phyloP scores from a whole-genome alignment of 768 basidiomycete genomes.

The Mycena albidolilacea region DNA sequence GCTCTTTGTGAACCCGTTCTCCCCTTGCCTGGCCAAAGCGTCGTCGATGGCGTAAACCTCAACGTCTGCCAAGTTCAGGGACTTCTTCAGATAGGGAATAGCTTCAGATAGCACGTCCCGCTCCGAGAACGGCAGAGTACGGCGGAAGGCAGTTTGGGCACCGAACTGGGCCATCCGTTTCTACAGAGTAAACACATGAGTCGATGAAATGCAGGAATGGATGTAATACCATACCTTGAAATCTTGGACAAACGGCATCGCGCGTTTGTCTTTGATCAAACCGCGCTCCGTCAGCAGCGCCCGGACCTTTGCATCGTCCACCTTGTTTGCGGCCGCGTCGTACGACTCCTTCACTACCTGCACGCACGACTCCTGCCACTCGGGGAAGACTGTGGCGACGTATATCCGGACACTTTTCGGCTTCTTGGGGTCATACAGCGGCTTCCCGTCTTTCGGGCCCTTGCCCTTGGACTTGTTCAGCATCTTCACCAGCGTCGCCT shows the following conservation, averaged over 20 bases:
- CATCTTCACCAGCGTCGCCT: slow-evolving; percentile 83
- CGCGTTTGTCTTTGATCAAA: slow-evolving; percentile 94
- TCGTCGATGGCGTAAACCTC: slow-evolving; percentile 81
- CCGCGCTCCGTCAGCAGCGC: slow-evolving; percentile 77
- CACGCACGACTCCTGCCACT: slow-evolving; percentile 93
- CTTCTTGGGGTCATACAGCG: slow-evolving; percentile 86
- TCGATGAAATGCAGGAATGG: not conserved
- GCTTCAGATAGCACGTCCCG: slow-evolving; percentile 77
- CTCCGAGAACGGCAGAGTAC: slow-evolving; percentile 89
- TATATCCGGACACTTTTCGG: slow-evolving; percentile 91
- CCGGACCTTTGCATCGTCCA: slow-evolving; percentile 89
- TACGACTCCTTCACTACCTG: slow-evolving; percentile 81
- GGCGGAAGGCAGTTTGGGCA: slow-evolving; percentile 83
- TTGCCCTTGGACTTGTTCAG: slow-evolving; percentile 84
- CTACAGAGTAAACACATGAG: slow-evolving; percentile 55
- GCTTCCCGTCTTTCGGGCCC: slow-evolving; percentile 50
- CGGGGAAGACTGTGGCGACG: slow-evolving; percentile 91
- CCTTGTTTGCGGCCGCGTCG: slow-evolving; percentile 66
- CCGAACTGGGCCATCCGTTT: slow-evolving; percentile 88
- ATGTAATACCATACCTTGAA: slow-evolving; percentile 80
- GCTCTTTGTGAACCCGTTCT: slow-evolving; percentile 71
- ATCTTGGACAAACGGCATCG: slow-evolving; percentile 94
- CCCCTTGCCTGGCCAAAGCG: slow-evolving; percentile 66
- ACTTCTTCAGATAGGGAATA: slow-evolving; percentile 85
- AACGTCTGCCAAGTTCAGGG: slow-evolving; percentile 78